Conservation (phyloP, 495 filamentous ascomycete genomes). For the Tuber magnatum region DNA sequence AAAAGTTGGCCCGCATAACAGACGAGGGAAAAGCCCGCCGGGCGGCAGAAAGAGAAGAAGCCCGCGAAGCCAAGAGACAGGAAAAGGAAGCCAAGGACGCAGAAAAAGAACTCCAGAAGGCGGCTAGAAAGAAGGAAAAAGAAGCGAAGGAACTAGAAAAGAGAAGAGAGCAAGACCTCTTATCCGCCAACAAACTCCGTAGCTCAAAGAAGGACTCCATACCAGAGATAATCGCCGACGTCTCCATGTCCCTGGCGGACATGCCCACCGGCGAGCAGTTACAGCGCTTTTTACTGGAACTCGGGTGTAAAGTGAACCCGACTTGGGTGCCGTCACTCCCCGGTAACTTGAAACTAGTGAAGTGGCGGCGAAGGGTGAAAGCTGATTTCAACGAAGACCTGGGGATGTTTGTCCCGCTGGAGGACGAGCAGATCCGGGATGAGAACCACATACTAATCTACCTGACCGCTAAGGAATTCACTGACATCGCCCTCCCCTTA, state of each 20-base stretch:
- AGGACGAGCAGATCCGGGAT: conserved; percentile 47
- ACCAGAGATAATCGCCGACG: conserved; percentile 77
- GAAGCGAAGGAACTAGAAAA: conserved; percentile 55
- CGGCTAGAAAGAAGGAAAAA: conserved; percentile 51
- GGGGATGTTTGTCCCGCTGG: conserved; percentile 61
- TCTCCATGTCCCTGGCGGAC: conserved; percentile 53
- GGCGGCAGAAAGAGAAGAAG: conserved; percentile 22
- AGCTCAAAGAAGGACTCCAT: conserved; percentile 69
- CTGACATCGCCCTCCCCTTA: conserved; percentile 52
- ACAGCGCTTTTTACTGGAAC: conserved; percentile 50
- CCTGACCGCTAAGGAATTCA: conserved; percentile 61
- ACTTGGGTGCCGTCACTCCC: conserved; percentile 44
- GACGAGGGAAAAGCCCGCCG: conserved; percentile 26
- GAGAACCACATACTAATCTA: conserved; percentile 65
- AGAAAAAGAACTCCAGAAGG: conserved; percentile 48
- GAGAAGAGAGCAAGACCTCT: conserved; percentile 59
- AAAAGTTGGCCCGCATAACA: conserved; percentile 16
- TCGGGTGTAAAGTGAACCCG: conserved; percentile 51
- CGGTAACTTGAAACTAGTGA: conserved; percentile 55
- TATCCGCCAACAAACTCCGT: conserved; percentile 66
- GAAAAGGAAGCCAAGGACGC: conserved; percentile 47
- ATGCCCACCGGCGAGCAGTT: conserved; percentile 49
- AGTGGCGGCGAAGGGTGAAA: conserved; percentile 66
- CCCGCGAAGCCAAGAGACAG: conserved; percentile 8
- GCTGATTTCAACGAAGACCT: conserved; percentile 56